Base-by-base conservation (phyloP, 495 filamentous ascomycete species). In the Pyrenula aspistea region DNA sequence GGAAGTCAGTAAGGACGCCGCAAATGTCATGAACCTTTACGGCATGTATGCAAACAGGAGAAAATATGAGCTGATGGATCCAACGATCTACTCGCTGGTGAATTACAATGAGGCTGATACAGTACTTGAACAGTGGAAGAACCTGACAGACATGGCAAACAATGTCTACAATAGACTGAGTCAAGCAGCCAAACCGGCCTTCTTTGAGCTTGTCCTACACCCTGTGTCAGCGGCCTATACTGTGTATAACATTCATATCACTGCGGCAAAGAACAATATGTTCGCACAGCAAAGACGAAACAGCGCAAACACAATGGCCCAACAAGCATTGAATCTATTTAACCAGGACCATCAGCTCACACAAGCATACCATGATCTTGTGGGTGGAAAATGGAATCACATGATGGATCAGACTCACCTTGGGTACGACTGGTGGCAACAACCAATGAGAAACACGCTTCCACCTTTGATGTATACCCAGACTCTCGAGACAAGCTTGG, bases 91-190 rank as follows among this genome's bases (percentile, higher is more conserved):
- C 68, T 84, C 76, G 23, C 62, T 83, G 10, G 71, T 87, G 59
- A 82, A 89, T 68, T 89, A 88, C 67, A 77, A 82, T 60, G 85
- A 91, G 70, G 83, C 82, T 10, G 84, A 87, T 24, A 73, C 71
- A 0, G 70, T 87, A 20, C 71, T 87, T 20, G 66, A 72, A n/a
- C 74, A 83, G 65, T 89, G 86, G 86, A 66, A 74, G 20, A 59
- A 67, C n/a, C 71, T 89, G 23, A 71, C 67, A 1, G 59, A 67
- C 8, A 69, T 72, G 23, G 80, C 84, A 2, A 72, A 86, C 59
- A 67, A 64, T 2, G 64, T 89, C 19, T 81, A 84, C 56, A 67
- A 78, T 53, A 70, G 68, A 21, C 65, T 89, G 15, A 68, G 73
- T 2, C 65, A 65, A 2, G 68, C 62, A 2, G 55, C 71, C 1